These are phyloP conservation scores for Trypanosoma rangeli DNA, from an alignment of 208 protist species.

Conservation along the genomic window DNA sequence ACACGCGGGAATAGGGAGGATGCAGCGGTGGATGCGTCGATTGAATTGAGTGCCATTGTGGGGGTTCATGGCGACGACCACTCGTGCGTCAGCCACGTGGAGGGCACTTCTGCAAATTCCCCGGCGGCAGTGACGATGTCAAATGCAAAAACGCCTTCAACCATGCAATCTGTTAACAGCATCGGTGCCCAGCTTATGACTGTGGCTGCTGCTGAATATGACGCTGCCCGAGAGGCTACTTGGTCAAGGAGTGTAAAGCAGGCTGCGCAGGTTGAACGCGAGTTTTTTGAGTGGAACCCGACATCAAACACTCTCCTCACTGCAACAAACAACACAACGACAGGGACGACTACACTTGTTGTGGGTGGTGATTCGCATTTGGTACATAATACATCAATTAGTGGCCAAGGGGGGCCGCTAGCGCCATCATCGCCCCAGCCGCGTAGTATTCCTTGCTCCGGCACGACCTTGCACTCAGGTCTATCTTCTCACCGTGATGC, in stretches of 20 bases:
- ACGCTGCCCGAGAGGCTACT: background rate
- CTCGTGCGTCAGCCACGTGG: slow-evolving; percentile 8
- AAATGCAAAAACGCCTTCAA: slow-evolving; percentile 11
- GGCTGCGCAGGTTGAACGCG: background rate
- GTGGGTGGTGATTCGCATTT: background rate
- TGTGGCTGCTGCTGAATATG: background rate
- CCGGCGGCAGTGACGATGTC: background rate
- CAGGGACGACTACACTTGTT: slow-evolving; percentile 5
- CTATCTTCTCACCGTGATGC: background rate
- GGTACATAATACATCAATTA: background rate
- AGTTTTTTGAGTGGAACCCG: slow-evolving; percentile 69
- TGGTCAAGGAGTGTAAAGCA: background rate
- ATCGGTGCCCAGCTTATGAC: background rate
- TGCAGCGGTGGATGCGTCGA: background rate
- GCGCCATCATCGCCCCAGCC: background rate
- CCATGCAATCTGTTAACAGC: slow-evolving; percentile 6
- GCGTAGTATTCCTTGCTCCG: background rate
- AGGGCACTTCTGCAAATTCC: background rate
- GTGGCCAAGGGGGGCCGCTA: background rate
- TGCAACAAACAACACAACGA: slow-evolving; percentile 13
- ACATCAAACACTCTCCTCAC: slow-evolving; percentile 46
- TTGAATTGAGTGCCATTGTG: slow-evolving; percentile 14
- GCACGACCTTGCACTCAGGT: background rate
- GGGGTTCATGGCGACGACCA: background rate
- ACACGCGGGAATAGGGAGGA: background rate